A percentile compares a stretch with the other conserved stretches of the same genome.
Conservation (phyloP, 2,329 filamentous ascomycete species). For the Colletotrichum coccodes region DNA sequence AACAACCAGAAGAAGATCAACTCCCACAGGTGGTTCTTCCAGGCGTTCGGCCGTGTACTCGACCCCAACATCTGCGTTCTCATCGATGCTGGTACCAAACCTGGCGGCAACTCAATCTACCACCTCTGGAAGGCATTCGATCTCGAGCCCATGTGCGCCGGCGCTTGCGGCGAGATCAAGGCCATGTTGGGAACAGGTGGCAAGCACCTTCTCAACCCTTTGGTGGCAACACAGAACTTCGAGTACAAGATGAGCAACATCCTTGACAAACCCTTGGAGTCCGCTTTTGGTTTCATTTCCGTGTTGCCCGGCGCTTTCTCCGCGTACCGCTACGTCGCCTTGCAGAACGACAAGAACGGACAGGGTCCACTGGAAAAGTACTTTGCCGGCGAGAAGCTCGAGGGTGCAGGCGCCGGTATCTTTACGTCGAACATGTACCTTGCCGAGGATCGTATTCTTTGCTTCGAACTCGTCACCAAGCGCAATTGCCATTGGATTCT, state of each 20-base stretch:
- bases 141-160: constrained; percentile 95
- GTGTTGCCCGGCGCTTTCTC: constrained; percentile 97
- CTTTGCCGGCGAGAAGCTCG: constrained; percentile 95
- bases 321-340: constrained; percentile 93
- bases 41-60: constrained; percentile 90
- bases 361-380: constrained; percentile 95
- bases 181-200: constrained; percentile 90
- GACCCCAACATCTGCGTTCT: constrained; percentile 97
- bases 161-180: constrained; percentile 98
- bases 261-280: constrained; percentile 96
- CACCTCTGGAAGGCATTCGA: constrained; percentile 99
- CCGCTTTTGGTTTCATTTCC: constrained; percentile 96
- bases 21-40: constrained; percentile 99
- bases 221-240: constrained; percentile 97
- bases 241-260: constrained; percentile 99
- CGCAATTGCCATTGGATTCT: constrained; percentile 97
- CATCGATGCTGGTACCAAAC: constrained; percentile 94
- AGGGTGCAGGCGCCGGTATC: constrained; percentile 89
- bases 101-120: constrained; percentile 94
- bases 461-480: constrained; percentile 97
- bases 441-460: constrained; percentile 97
- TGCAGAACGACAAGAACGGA: constrained; percentile 97
- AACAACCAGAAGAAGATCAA: constrained; percentile 99
- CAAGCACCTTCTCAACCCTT: constrained; percentile 89
- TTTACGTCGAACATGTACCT: constrained; percentile 99